phyloP scores from a whole-genome alignment of 2,329 filamentous ascomycete genomes.

The Penicillium sp. region DNA sequence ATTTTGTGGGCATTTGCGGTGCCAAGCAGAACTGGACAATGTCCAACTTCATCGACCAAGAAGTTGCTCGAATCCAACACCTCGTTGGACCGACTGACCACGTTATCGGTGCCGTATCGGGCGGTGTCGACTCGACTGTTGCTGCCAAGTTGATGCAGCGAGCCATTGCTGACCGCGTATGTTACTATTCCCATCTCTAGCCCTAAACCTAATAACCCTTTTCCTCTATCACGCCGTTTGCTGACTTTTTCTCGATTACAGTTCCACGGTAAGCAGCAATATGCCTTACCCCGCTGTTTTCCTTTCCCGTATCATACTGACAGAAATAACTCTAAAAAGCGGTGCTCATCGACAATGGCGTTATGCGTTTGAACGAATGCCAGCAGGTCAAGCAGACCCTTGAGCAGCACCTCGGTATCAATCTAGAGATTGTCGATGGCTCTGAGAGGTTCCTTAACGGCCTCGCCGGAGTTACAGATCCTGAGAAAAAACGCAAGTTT shows the following conservation, averaged over 20 bases:
- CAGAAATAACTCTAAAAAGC: no score
- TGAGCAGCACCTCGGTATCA: constrained; percentile 75
- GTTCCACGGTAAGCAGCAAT: no score
- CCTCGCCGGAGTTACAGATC: constrained; percentile 71
- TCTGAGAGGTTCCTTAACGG: constrained; percentile 70
- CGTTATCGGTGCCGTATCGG: constrained; percentile 74
- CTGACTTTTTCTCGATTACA: no score
- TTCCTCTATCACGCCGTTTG: no score
- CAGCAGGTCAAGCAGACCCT: constrained; percentile 76
- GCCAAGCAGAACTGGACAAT: constrained; percentile 78
- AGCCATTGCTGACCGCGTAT: constrained; percentile 71
- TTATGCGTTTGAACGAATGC: constrained; percentile 83
- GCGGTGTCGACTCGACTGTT: constrained; percentile 87
- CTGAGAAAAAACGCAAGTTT: constrained; percentile 86
- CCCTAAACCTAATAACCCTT: no score
- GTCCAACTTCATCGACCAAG: constrained; percentile 74
- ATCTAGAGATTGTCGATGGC: constrained; percentile 82
- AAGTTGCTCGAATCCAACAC: constrained; percentile 73
- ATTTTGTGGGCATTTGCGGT: constrained; percentile 83
- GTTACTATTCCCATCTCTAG: neutral
- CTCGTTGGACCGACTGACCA: constrained; percentile 79
- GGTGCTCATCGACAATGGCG: constrained; percentile 78
- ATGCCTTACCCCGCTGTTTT: no score
- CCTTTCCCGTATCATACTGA: no score
- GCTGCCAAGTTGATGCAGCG: constrained; percentile 80